These are phyloP conservation scores for Wickerhamiella occidentalis DNA, from an alignment of 805 yeast species.

Conservation along the genomic window DNA sequence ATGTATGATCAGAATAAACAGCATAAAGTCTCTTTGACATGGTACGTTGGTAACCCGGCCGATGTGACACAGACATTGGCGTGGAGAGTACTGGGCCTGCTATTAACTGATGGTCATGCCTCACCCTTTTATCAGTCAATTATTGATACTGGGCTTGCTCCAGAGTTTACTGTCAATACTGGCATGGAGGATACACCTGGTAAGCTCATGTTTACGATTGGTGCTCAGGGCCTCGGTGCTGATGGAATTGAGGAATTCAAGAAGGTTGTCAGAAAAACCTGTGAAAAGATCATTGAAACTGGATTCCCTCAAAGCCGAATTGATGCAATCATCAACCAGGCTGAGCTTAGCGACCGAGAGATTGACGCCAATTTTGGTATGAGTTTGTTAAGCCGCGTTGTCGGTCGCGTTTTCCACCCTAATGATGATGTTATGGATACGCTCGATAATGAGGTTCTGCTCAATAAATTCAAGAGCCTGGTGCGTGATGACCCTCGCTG, in stretches of 20 bases:
- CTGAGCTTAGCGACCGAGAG: slow-evolving; percentile 71
- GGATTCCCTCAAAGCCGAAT: slow-evolving; percentile 48
- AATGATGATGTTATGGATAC: slow-evolving; percentile 55
- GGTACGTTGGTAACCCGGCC: slow-evolving; percentile 69
- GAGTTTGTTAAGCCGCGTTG: slow-evolving; percentile 53
- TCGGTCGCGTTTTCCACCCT: slow-evolving; percentile 78
- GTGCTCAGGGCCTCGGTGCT: slow-evolving; percentile 59
- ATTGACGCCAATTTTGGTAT: slow-evolving; percentile 87
- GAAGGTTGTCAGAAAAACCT: slow-evolving; percentile 35
- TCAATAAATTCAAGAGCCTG: slow-evolving; percentile 50
- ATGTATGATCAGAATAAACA: slow-evolving; percentile 55
- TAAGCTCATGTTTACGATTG: slow-evolving; percentile 66
- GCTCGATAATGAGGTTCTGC: slow-evolving; percentile 50
- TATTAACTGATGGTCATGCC: slow-evolving; percentile 82
- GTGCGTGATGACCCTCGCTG: slow-evolving; percentile 42
- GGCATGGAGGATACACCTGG: slow-evolving; percentile 80
- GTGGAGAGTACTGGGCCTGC: slow-evolving; percentile 53
- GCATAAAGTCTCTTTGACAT: slow-evolving; percentile 69
- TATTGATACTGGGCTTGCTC: slow-evolving; percentile 73
- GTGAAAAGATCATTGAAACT: slow-evolving; percentile 33
- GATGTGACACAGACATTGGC: slow-evolving; percentile 60
- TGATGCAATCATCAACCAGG: slow-evolving; percentile 79
- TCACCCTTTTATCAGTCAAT: slow-evolving; percentile 80
- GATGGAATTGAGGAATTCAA: slow-evolving; percentile 39
- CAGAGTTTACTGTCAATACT: slow-evolving; percentile 75